Evolutionary conservation across 306 rosid species (phyloP), one percentile per base, ranked within the genome.

Genomic region (Datisca glomerata): DNA sequence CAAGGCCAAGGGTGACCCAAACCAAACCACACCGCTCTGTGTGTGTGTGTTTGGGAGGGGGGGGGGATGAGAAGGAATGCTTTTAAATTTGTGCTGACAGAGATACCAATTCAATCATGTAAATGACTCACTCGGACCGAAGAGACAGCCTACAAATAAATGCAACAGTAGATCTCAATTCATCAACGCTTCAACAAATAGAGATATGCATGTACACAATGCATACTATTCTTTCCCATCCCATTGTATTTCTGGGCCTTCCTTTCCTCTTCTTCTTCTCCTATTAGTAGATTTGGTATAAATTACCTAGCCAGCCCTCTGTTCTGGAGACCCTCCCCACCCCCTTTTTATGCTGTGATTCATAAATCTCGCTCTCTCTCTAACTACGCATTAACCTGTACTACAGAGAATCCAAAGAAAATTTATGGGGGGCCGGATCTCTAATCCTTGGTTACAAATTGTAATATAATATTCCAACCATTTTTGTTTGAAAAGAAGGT

Each of bases 351-450:
- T n/a, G n/a, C n/a, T n/a, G n/a, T n/a, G n/a, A n/a, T n/a, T n/a
- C n/a, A n/a, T n/a, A n/a, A n/a, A n/a, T n/a, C n/a, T n/a, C n/a
- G n/a, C n/a, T n/a, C n/a, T n/a, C n/a, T n/a, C n/a, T n/a, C n/a
- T n/a, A n/a, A n/a, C n/a, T n/a, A n/a, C n/a, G n/a, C n/a, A n/a
- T n/a, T n/a, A n/a, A n/a, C n/a, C n/a, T n/a, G n/a, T n/a, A n/a
- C n/a, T n/a, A n/a, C n/a, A n/a, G n/a, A 45, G 37, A 21, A 41
- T 48, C 6, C 11, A 44, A 28, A 8, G 23, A 40, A 22, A 65
- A n/a, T n/a, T n/a, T n/a, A n/a, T n/a, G n/a, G n/a, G 42, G 63
- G 61, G 72, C 55, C 62, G 69, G 59, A 70, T 77, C 83, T 65
- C 72, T 73, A 38, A 42, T 41, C 54, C 51, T n/a, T n/a, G n/a